Evolutionary conservation across 768 basidiomycete species (phyloP), one percentile per base, ranked within the genome.

Genomic region (Phylloporus rhodoxanthus): DNA sequence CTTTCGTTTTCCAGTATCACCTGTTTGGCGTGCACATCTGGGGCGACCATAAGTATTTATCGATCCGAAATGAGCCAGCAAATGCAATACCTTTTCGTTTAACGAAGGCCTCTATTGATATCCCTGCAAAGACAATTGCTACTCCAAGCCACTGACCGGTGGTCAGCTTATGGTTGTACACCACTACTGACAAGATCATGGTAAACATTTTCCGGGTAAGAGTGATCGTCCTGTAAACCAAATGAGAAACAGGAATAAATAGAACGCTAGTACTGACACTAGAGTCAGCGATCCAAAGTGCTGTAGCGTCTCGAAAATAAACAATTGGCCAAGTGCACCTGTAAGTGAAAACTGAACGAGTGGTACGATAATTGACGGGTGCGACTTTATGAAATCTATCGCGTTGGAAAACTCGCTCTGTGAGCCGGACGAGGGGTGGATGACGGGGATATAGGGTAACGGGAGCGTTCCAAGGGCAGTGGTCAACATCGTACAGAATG

Each of bases 131-230:
- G 2, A 98, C 96, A 17, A 93, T 80, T 2, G 70, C 85, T 0
- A 94, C 83, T n/a, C 96, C 96, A 4, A 79, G 61, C 96, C 95
- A 98, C 67, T 98, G 96, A 2, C 93, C 93, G 2, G 64, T 41
- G 0, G 85, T 84, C 46, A 99, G 74, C 55, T 73, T 79, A 68
- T 98, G 96, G 59, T 89, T 84, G 64, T 96, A 98, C 1, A 98
- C 78, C 23, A 94, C 66, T 7, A 99, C 94, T 15, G 91, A 95
- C 36, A 99, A 75, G 14, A 99, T 75, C 94, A 99, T 99, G 8
- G 96, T 98, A 69, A 96, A 93, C 67, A 99, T 74, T 71, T 98
- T 98, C 48, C 96, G 79, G 13, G 96, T 98, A 48, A 99, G 77
- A 4, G 96, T 99, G 58, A 98, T 87, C 32, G 91, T 98, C 39